Conservation (phyloP, 768 basidiomycete genomes). For the Aureoboletus auriporus region DNA sequence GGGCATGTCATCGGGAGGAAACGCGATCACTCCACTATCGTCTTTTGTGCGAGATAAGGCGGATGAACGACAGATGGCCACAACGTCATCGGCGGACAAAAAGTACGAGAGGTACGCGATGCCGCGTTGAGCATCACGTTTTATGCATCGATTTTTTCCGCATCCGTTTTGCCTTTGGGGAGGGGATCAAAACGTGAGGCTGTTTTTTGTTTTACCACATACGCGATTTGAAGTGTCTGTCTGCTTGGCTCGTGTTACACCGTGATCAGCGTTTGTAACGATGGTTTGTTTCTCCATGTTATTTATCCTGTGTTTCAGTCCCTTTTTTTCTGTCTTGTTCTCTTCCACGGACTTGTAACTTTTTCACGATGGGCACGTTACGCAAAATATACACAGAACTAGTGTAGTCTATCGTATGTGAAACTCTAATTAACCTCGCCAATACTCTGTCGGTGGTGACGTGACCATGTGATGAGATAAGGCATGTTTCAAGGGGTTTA, state of each 20-base stretch:
- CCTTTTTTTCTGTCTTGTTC: no score
- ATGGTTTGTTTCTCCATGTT: no score
- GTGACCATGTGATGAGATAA: no score
- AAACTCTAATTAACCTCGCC: no score
- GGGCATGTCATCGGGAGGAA: constrained; percentile 31
- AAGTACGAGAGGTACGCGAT: constrained; percentile 29
- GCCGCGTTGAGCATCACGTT: constrained; percentile 15
- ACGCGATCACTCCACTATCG: constrained; percentile 25
- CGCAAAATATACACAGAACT: no score
- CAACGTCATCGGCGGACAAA: constrained; percentile 38
- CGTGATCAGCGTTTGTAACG: neutral
- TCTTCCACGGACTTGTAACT: no score
- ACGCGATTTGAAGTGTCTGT: constrained; percentile 1
- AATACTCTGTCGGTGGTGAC: no score
- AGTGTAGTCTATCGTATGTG: no score
- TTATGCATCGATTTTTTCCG: neutral
- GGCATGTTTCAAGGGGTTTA: no score
- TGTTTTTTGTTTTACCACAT: constrained; percentile 6
- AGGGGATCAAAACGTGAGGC: neutral
- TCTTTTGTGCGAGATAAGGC: constrained; percentile 57
- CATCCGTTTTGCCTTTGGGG: neutral
- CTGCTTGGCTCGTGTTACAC: neutral
- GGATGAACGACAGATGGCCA: constrained; percentile 47
- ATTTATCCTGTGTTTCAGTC: no score
- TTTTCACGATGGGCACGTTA: no score